A percentile compares a stretch with the other conserved stretches of the same genome.
Evolutionary conservation across 768 basidiomycete genomes (phyloP).

Genomic region (Russula dissimulans): DNA sequence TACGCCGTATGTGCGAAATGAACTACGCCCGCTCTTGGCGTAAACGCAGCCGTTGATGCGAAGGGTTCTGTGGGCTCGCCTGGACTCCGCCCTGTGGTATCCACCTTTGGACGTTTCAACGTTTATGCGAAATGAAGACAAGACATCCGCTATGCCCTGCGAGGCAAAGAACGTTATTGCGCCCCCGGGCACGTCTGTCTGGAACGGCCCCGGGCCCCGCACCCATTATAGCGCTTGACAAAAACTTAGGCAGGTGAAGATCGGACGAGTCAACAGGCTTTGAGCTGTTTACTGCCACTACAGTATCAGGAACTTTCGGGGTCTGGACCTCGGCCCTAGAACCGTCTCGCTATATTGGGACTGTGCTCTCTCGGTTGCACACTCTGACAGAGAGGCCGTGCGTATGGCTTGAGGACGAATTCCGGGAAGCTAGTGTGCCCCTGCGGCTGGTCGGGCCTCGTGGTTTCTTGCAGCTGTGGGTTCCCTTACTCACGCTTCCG

Average conservation of each 20-base stretch:
- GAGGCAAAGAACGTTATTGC: neutral
- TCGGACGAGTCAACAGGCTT: neutral
- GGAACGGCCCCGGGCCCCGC: neutral
- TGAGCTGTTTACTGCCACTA: neutral
- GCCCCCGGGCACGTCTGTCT: neutral
- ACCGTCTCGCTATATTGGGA: neutral
- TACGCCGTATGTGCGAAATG: neutral
- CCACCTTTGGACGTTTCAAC: constrained; percentile 3
- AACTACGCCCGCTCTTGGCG: neutral
- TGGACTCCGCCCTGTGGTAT: neutral
- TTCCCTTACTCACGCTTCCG: neutral
- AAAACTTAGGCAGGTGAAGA: neutral
- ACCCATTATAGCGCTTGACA: neutral
- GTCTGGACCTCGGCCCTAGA: neutral
- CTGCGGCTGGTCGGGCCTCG: neutral
- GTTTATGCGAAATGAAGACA: constrained; percentile 8
- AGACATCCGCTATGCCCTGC: neutral
- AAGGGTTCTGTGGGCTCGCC: neutral
- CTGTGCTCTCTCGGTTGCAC: neutral
- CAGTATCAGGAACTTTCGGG: neutral
- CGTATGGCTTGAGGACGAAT: neutral
- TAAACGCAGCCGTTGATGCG: neutral
- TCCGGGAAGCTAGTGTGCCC: neutral
- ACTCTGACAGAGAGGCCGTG: neutral
- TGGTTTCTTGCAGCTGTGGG: neutral